phyloP scores from a whole-genome alignment of 306 rosid genomes.

The Quillaja saponaria region DNA sequence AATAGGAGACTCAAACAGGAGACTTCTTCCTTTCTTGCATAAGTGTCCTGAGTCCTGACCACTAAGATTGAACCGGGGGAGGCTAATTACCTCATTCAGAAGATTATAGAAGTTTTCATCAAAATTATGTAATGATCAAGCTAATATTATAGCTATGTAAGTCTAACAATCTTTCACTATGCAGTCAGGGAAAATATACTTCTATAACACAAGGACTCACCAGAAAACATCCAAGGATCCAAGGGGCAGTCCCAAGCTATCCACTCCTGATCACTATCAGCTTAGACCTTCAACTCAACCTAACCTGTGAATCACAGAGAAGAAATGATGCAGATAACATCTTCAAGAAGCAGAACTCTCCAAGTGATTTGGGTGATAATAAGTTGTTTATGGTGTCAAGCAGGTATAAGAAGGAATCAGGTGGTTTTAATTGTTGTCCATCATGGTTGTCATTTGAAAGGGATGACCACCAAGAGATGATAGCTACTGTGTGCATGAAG shows the following conservation, averaged over 20 bases:
- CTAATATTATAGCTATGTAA: background rate
- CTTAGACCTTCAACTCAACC: slow-evolving; percentile 84
- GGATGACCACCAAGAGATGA: slow-evolving; percentile 67
- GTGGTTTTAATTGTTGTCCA: slow-evolving; percentile 29
- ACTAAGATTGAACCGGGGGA: no score
- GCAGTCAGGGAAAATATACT: slow-evolving; percentile 81
- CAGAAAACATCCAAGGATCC: slow-evolving; percentile 53
- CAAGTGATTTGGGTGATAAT: slow-evolving; percentile 21
- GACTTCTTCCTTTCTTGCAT: no score
- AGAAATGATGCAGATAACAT: slow-evolving; percentile 23
- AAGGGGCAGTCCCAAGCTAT: slow-evolving; percentile 40
- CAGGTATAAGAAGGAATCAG: slow-evolving; percentile 30
- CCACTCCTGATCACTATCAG: slow-evolving; percentile 40
- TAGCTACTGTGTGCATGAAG: slow-evolving; percentile 78
- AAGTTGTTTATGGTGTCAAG: slow-evolving; percentile 32
- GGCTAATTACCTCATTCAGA: no score
- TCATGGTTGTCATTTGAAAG: slow-evolving; percentile 54
- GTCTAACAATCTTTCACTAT: slow-evolving; percentile 1
- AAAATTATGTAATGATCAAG: no score
- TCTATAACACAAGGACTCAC: slow-evolving; percentile 63
- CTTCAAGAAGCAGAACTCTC: slow-evolving; percentile 27
- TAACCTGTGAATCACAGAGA: slow-evolving; percentile 56
- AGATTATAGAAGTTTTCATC: no score
- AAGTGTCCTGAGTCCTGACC: background rate
- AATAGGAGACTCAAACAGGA: no score